Conservation (phyloP, 805 yeast genomes). For the Cyberlindnera bimundalis region DNA sequence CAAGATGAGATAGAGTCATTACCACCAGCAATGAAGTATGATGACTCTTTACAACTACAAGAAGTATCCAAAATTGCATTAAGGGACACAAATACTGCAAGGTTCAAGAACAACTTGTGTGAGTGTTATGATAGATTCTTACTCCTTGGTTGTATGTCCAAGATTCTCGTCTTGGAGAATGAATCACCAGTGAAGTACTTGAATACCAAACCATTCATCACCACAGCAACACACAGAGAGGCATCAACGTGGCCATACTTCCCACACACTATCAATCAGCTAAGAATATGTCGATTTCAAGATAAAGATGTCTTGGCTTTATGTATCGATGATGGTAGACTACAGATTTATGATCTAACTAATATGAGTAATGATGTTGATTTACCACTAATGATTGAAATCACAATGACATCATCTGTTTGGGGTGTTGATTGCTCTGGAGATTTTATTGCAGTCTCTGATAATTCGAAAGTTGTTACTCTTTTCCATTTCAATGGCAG, state of each 20-base stretch:
- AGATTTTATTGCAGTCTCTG: conserved; percentile 46
- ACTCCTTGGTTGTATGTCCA: conserved; percentile 15
- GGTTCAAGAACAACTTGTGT: conserved; percentile 21
- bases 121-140: conserved; percentile 14
- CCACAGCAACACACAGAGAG: conserved; percentile 32
- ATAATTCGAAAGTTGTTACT: conserved; percentile 47
- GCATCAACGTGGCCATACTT: conserved; percentile 49
- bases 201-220: conserved; percentile 18
- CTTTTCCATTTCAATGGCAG: conserved; percentile 32
- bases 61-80: not conserved
- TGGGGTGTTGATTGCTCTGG: conserved; percentile 60
- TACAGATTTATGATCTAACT: conserved; percentile 35
- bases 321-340: conserved; percentile 55
- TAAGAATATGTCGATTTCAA: conserved; percentile 38
- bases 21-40: conserved; percentile 13
- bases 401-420: conserved; percentile 39
- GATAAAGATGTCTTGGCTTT: conserved; percentile 42
- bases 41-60: conserved; percentile 16
- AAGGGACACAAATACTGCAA: conserved; percentile 1
- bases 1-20: not conserved
- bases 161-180: conserved; percentile 11
- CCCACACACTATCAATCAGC: conserved; percentile 55
- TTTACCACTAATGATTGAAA: conserved; percentile 31
- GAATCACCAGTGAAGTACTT: conserved; percentile 2
- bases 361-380: conserved; percentile 26